These are phyloP conservation scores for Coelastrella sp. DNA, from an alignment of 139 green algal genomes.

Conservation along the genomic window DNA sequence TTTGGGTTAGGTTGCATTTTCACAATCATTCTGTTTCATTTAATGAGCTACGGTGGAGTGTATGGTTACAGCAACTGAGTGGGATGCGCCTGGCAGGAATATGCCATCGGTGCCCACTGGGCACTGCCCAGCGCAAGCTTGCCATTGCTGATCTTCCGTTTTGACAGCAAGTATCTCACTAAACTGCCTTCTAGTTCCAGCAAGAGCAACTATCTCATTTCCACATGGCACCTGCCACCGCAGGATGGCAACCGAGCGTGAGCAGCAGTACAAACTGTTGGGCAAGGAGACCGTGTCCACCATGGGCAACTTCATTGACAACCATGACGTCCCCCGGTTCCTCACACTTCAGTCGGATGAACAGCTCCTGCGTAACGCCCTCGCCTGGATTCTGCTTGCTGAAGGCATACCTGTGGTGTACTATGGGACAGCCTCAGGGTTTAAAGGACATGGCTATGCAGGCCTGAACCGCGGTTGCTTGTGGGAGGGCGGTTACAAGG, in stretches of 20 bases:
- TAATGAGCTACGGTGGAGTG: too few relatives aligned
- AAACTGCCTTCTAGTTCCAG: too few relatives aligned
- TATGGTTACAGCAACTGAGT: too few relatives aligned
- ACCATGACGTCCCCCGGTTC: constrained; percentile 39
- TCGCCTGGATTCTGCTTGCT: constrained; percentile 14
- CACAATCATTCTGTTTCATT: too few relatives aligned
- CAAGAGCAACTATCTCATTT: not conserved
- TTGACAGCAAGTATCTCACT: too few relatives aligned
- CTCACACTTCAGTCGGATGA: constrained; percentile 4
- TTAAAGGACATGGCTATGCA: not conserved
- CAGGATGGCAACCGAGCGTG: constrained; percentile 26
- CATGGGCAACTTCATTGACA: constrained; percentile 38
- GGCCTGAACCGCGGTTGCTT: not conserved
- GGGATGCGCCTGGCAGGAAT: too few relatives aligned
- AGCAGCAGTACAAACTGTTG: not conserved
- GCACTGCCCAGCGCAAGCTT: too few relatives aligned
- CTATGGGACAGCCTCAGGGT: constrained; percentile 9
- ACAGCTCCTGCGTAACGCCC: not conserved
- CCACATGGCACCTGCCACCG: not conserved
- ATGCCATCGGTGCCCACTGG: too few relatives aligned
- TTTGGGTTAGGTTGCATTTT: too few relatives aligned
- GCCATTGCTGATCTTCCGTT: too few relatives aligned
- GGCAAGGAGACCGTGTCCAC: not conserved
- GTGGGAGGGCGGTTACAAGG: constrained; percentile 13
- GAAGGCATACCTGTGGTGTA: constrained; percentile 30